phyloP scores from a whole-genome alignment of 176 grass and related monocot species.

The Cocos nucifera region DNA sequence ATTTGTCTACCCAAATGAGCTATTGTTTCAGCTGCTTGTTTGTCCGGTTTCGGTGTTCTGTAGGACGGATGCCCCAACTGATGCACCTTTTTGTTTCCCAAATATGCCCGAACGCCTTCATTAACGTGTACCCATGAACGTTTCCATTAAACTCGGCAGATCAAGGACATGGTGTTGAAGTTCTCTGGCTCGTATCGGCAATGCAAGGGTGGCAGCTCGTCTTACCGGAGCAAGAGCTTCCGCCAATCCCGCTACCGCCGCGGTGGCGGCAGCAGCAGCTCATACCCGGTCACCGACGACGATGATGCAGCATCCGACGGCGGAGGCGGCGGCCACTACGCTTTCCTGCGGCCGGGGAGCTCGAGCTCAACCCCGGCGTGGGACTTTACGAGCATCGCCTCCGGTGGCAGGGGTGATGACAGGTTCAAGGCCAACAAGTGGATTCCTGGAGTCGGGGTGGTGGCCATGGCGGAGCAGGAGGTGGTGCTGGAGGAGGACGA shows the following conservation, averaged over 20 bases:
- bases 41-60: too few relatives aligned
- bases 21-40: too few relatives aligned
- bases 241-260: not conserved
- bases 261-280: not conserved
- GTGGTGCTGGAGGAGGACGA: not conserved
- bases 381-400: not conserved
- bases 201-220: not conserved
- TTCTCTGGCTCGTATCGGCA: not conserved
- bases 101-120: not conserved
- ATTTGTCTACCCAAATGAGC: too few relatives aligned
- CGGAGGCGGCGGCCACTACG: not conserved
- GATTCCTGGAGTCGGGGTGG: too few relatives aligned
- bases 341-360: not conserved
- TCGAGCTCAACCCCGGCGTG: not conserved
- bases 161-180: constrained; percentile 2
- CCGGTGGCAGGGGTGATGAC: not conserved
- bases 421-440: too few relatives aligned
- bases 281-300: not conserved
- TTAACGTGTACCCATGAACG: not conserved
- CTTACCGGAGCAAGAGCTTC: not conserved
- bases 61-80: too few relatives aligned
- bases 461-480: too few relatives aligned
- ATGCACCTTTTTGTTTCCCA: not conserved
- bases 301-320: not conserved
- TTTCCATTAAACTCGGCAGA: not conserved